Conservation (phyloP, 169 alveolate genomes). For the Plasmodium coatneyi region DNA sequence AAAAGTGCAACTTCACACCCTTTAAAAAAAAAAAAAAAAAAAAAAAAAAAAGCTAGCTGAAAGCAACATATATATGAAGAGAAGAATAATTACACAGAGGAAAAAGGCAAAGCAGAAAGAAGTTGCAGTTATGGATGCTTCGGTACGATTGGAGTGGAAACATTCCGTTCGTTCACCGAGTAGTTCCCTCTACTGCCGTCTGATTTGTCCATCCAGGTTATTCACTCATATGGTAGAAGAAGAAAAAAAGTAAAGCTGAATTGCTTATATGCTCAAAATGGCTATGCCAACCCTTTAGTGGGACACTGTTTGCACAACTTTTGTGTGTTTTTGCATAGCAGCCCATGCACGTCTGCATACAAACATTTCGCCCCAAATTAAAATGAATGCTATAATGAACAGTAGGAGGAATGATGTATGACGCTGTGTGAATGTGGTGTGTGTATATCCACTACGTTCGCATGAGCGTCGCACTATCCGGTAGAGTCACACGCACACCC, state of each 20-base stretch:
- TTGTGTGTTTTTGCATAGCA: not conserved
- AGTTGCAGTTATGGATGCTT: not conserved
- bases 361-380: not conserved
- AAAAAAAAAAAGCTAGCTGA: not conserved
- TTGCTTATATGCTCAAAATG: not conserved
- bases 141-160: not conserved
- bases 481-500: not conserved
- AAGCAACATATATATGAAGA: not conserved
- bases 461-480: not conserved
- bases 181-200: not conserved
- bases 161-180: not conserved
- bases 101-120: not conserved
- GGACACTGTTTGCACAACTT: not conserved
- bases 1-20: not conserved
- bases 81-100: not conserved
- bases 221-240: not conserved
- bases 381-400: constrained; percentile 25
- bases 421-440: not conserved
- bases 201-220: not conserved
- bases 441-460: not conserved
- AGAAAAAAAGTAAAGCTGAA: not conserved
- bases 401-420: constrained; percentile 1
- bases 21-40: not conserved
- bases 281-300: not conserved
- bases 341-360: not conserved